Base-by-base conservation (phyloP, 257 asterid genomes). In the Ajuga chamaepitys region DNA sequence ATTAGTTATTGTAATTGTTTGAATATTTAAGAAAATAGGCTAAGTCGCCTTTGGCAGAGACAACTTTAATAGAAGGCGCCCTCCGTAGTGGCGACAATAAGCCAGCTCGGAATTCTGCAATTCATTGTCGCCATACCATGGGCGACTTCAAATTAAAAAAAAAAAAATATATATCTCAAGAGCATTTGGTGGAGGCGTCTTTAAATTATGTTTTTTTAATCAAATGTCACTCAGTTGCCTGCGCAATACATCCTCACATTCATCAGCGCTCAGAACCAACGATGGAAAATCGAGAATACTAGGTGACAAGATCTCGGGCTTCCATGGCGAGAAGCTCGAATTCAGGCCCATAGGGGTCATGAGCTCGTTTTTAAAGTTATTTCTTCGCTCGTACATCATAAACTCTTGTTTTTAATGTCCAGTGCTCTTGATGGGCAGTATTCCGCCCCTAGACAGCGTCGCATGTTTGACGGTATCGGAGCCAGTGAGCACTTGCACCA, bases 401-500 rank as follows among this genome's bases (percentile, higher is more conserved):
- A 86, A 88, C 0, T 95, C 95, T 1, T 85, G 96, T 41, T 83
- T 91, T 79, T 91, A 88, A 57, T 82, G 95, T 0, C 78, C 78
- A n/a, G 82, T 83, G 80, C 80, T 80, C 53, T 73, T 86, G 81
- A 88, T 81, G 4, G 89, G 95, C 0, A 93, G 96, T 26, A 82
- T 87, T 47, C 77, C 68, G 56, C 73, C 53, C 58, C 61, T 67
- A 46, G 41, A 48, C 41, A 26, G 42, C 10, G 78, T 70, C 9
- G 62, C 77, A 13, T 75, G 78, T 42, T 79, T 75, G 9, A 83
- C 67, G 18, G 91, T 75, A 38, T 78, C 87, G 37, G 95, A 80
- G 44, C 97, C 97, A 62, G 97, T 90, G 17, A 90, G 95, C 91
- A 88, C 82, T 74, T 90, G 98, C n/a, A 88, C 98, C 0, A 91